Evolutionary conservation across 805 yeast genomes (phyloP), one percentile per base, ranked within the genome.

Genomic region (Priceomyces medius): DNA sequence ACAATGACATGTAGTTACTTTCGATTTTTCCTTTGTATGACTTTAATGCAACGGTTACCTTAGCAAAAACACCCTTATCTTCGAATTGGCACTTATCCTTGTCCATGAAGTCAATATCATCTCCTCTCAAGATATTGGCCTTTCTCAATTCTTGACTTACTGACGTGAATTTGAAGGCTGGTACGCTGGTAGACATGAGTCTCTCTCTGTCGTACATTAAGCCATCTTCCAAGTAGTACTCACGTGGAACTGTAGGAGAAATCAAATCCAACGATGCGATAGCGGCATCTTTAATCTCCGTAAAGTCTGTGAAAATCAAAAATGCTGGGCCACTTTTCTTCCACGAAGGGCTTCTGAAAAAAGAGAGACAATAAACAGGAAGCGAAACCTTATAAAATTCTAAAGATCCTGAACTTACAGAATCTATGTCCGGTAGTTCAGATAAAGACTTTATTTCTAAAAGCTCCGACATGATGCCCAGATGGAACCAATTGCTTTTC

Each of bases 261-360:
- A 40, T 13, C 35, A 44, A 13, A 3, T 28, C 37, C 8, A n/a
- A 8, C 9, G 33, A 17, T 10, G 36, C 14, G 6, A 40, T 37
- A 8, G 47, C 38, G 7, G 47, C 31, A 20, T 37, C 38, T 10
- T 19, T 19, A 18, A 35, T 33, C 10, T n/a, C 14, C 16, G 50
- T 46, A 35, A 49, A 49, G 37, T 49, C 53, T 3, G 53, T 46
- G 12, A 44, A 45, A 8, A 44, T 29, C 18, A 49, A 31, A 16
- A 44, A 37, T 10, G 47, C 53, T 17, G 48, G 49, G 1, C 47
- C 43, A 27, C 17, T 38, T 4, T 37, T 27, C n/a, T 35, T 38
- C 48, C 48, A 48, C 2, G 38, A 24, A 4, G 26, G 12, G 16
- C 45, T 44, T 18, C 35, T 40, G 23, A 34, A 46, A 16, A 41